Percentiles rank a stretch among this genome's conserved stretches.
These are phyloP conservation scores for Macrophomina phaseolina DNA, from an alignment of 2,329 filamentous ascomycete species.

Conservation along the genomic window DNA sequence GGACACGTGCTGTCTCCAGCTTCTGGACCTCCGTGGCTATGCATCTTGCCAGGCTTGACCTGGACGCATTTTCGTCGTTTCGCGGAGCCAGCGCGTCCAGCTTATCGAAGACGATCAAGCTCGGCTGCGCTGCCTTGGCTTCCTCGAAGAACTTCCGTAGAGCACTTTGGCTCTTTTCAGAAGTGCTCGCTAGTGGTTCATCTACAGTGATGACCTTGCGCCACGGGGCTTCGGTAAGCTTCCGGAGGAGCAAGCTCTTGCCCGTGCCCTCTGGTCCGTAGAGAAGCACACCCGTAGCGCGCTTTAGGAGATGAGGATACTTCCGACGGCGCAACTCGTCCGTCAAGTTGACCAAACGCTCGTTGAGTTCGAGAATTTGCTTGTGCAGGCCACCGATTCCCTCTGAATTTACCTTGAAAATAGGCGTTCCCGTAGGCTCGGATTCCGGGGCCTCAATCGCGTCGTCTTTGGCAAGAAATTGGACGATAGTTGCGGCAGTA, in stretches of 20 bases:
- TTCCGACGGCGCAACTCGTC: slow-evolving; percentile 23
- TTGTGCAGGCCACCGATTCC: slow-evolving; percentile 71
- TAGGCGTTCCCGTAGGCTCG: slow-evolving; percentile 14
- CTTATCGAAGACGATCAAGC: slow-evolving; percentile 79
- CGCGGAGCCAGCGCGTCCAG: slow-evolving; percentile 73
- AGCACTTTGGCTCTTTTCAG: slow-evolving; percentile 54
- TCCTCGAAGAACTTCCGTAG: slow-evolving; percentile 73
- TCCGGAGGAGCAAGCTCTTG: slow-evolving; percentile 75
- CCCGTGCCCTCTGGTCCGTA: slow-evolving; percentile 85
- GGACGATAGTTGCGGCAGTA: slow-evolving; percentile 35
- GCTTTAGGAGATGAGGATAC: slow-evolving; percentile 14
- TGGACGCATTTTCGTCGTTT: slow-evolving; percentile 48
- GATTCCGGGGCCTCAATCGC: slow-evolving; percentile 23
- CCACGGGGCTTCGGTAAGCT: slow-evolving; percentile 71
- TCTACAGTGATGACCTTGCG: slow-evolving; percentile 69
- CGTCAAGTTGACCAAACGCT: slow-evolving; percentile 58
- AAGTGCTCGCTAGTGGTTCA: slow-evolving; percentile 46
- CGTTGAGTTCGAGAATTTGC: slow-evolving; percentile 70
- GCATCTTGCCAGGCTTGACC: slow-evolving; percentile 11
- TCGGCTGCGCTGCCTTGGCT: slow-evolving; percentile 72
- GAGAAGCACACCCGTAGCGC: slow-evolving; percentile 66
- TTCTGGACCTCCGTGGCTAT: slow-evolving; percentile 24
- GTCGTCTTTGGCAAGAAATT: slow-evolving; percentile 31
- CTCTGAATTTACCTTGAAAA: slow-evolving; percentile 37
- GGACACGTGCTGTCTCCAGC: slow-evolving; percentile 56